These are phyloP conservation scores for Podaxis sp. DNA, from an alignment of 768 basidiomycete genomes.

Conservation along the genomic window DNA sequence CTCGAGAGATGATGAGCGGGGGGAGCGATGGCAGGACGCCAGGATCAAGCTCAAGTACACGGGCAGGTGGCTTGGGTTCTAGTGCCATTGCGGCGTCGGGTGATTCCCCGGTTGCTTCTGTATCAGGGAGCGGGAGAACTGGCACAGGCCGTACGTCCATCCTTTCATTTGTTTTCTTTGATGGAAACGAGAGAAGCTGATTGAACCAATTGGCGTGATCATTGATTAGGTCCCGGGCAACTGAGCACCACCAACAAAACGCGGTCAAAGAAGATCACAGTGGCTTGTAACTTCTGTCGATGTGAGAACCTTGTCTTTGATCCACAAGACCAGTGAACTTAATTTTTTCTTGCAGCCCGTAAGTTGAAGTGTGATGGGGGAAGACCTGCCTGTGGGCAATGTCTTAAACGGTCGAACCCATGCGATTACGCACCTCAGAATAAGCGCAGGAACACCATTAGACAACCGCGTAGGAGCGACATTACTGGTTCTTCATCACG, in stretches of 20 bases:
- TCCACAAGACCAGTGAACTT: background rate
- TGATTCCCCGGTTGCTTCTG: conserved; percentile 10
- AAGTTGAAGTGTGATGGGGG: conserved; percentile 89
- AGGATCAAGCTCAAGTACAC: conserved; percentile 4
- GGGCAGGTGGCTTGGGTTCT: conserved; percentile 5
- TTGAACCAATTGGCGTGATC: background rate
- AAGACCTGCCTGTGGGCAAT: conserved; percentile 78
- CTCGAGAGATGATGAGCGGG: conserved; percentile 3
- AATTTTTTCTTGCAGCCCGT: conserved; percentile 45
- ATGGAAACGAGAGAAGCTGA: conserved; percentile 8
- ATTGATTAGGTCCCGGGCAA: conserved; percentile 4
- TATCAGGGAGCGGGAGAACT: conserved; percentile 8
- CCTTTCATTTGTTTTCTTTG: background rate
- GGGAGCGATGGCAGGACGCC: conserved; percentile 2
- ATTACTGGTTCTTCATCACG: conserved; percentile 16
- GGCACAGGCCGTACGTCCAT: conserved; percentile 8
- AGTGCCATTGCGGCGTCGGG: conserved; percentile 8
- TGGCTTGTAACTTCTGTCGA: conserved; percentile 89
- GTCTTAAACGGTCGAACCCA: conserved; percentile 68
- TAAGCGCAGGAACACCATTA: conserved; percentile 62
- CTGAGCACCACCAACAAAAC: conserved; percentile 44
- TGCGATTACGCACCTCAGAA: conserved; percentile 80
- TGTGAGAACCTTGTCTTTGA: conserved; percentile 46
- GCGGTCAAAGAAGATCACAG: conserved; percentile 81
- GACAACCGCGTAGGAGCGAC: conserved; percentile 28